Base-by-base conservation (phyloP, 139 green algal species). In the Chlamydomonas sp. region DNA sequence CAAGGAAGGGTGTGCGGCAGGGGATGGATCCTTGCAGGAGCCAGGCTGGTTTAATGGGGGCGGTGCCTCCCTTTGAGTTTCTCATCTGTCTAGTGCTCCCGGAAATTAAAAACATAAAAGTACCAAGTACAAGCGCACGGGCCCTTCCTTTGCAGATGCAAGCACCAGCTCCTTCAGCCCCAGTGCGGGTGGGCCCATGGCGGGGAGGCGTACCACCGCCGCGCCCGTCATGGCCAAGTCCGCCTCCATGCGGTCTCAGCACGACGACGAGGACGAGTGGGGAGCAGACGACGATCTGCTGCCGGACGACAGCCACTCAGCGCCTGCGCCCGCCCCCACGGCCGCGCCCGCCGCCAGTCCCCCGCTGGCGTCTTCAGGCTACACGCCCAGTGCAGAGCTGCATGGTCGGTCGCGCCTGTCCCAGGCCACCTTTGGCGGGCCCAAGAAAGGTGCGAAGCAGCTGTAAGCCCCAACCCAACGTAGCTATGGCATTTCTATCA, bases 261-360 rank as follows among this genome's bases (percentile, higher is more conserved):
- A 58, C 16, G 69, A 85, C 59, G 64, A 67, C 57, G 69, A 80
- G 2, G 88, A 91, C 88, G 86, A 78, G 64, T 91, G 88, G 88
- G 88, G 86, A 8, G 20, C 86, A 58, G 88, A 91, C 14, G 83
- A 91, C 83, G 66, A 68, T 72, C 69, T 91, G 57, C 78, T 91
- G 71, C 88, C 88, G 10, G 88, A 91, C 64, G 75, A 84, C 0
- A 89, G 83, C 78, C 72, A 78, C 9, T 31, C 79, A n/a, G 63
- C 62, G 1, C 67, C 77, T 3, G 63, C 77, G 9, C 18, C 57
- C 1, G 59, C 77, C 67, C 18, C 63, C 2, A n/a, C 10, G 16
- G 6, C 67, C 6, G 16, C 57, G 5, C 6, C 67, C 2, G 80
- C 80, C 3, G 14, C 80, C 4, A 69, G 58, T 1, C 7, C 78